Base-by-base conservation (phyloP, 225 moss, liverwort and hornwort species). In the Ulota crispa region DNA sequence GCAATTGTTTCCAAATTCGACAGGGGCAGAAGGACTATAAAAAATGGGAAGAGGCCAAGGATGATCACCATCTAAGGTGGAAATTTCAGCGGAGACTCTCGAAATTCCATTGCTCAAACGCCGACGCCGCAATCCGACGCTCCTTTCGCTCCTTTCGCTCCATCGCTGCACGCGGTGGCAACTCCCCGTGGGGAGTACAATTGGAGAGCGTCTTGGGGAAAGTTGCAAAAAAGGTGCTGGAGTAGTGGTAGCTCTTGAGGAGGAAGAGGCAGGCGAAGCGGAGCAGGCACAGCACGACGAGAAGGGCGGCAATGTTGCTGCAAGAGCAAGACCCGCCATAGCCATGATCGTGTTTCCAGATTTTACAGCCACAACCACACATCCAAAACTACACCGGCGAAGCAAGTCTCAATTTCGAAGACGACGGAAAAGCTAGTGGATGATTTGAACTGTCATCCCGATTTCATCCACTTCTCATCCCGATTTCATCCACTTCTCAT, bases 1-100 rank as follows among this genome's bases (percentile, higher is more conserved):
- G 2, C 56, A 77, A 55, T 75, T 31, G 31, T 26, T 26, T 76
- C 64, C 54, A n/a, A 69, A 63, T 34, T 73, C 37, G 20, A 66
- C 50, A 60, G 65, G 42, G 37, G 41, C 14, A 10, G 65, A 16
- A 32, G 64, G 64, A 28, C 54, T 26, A 3, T 20, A 81, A 73
- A 73, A 32, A 23, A 26, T 27, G 20, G 15, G 2, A 2, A 16
- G 37, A 37, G 37, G 2, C n/a, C 6, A 80, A 30, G 7, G 26
- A 55, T 16, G 24, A 18, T 50, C 56, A 88, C 88, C 88, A 78
- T 86, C 88, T 61, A 88, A 53, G 9, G 86, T 86, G 15, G 83
- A 70, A 52, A 81, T 54, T 78, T 83, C 83, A 52, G 83, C 64
- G 16, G 63, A 65, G 4, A 45, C 64, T 3, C 64, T 30, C 15